These are phyloP conservation scores for Leptodontidium sp. DNA, from an alignment of 2,329 filamentous ascomycete genomes.

Conservation along the genomic window DNA sequence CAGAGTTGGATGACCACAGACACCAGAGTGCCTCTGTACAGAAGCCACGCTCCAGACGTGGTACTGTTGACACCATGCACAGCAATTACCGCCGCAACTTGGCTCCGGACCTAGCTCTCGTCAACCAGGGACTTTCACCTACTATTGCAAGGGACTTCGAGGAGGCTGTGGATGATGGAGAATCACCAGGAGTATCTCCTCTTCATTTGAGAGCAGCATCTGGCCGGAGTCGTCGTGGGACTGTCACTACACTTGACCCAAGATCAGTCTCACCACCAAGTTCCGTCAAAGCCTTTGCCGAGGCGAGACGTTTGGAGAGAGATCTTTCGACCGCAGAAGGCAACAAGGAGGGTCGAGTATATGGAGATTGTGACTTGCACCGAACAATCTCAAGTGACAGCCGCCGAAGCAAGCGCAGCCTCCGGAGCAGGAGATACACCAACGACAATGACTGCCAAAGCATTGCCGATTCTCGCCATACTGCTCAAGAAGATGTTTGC, in stretches of 20 bases:
- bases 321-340: slow-evolving; percentile 65
- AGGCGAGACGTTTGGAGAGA: slow-evolving; percentile 84
- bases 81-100: slow-evolving; percentile 48
- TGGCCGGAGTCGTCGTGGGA: slow-evolving; percentile 57
- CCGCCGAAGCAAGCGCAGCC: slow-evolving; percentile 61
- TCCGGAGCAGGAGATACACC: slow-evolving; percentile 66
- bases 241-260: slow-evolving; percentile 64
- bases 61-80: slow-evolving; percentile 77
- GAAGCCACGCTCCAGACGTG: slow-evolving; percentile 68
- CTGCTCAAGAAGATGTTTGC: slow-evolving; percentile 87
- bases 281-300: slow-evolving; percentile 96
- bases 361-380: slow-evolving; percentile 70
- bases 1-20: slow-evolving; percentile 89
- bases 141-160: slow-evolving; percentile 82
- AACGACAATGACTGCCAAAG: slow-evolving; percentile 69
- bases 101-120: slow-evolving; percentile 51
- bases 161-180: slow-evolving; percentile 83
- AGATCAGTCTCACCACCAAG: slow-evolving; percentile 89
- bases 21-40: slow-evolving; percentile 69
- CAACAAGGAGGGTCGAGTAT: slow-evolving; percentile 86
- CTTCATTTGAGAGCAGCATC: slow-evolving; percentile 36
- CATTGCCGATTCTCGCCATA: slow-evolving; percentile 70
- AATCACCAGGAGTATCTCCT: slow-evolving; percentile 57
- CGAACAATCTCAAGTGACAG: slow-evolving; percentile 77
- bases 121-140: slow-evolving; percentile 50